Conservation (phyloP, 2,329 filamentous ascomycete species). For the Claviceps capensis region DNA sequence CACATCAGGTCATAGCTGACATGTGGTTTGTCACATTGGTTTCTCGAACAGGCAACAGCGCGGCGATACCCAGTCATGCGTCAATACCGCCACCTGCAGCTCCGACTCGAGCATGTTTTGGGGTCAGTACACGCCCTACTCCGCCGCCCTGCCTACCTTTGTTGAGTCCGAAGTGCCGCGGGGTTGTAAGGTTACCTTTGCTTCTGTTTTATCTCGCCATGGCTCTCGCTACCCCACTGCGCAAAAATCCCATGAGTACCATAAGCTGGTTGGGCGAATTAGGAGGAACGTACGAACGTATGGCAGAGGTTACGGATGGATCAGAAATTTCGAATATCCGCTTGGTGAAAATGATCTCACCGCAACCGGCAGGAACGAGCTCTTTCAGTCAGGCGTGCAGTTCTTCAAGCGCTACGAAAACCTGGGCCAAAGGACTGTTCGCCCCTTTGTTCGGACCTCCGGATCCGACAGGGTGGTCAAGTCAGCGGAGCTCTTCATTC, state of each 20-base stretch:
- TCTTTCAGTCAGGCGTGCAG: constrained; percentile 60
- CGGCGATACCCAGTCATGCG: background rate
- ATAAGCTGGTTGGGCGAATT: constrained; percentile 49
- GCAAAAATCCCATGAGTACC: constrained; percentile 52
- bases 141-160: constrained; percentile 50
- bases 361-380: constrained; percentile 49
- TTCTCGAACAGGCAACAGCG: constrained; percentile 4
- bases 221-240: constrained; percentile 70
- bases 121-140: constrained; percentile 85
- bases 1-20: background rate
- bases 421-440: constrained; percentile 35
- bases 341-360: constrained; percentile 60
- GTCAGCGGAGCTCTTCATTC: constrained; percentile 62
- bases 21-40: background rate
- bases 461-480: constrained; percentile 57
- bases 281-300: constrained; percentile 44
- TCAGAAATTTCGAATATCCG: constrained; percentile 56
- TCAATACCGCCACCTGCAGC: constrained; percentile 30
- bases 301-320: constrained; percentile 50
- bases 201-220: constrained; percentile 69
- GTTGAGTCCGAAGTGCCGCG: constrained; percentile 46
- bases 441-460: constrained; percentile 60
- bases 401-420: constrained; percentile 61
- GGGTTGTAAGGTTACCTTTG: constrained; percentile 64
- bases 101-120: constrained; percentile 51